Base-by-base conservation (phyloP, 805 yeast genomes). In the Saccharomycodes ludwigii region DNA sequence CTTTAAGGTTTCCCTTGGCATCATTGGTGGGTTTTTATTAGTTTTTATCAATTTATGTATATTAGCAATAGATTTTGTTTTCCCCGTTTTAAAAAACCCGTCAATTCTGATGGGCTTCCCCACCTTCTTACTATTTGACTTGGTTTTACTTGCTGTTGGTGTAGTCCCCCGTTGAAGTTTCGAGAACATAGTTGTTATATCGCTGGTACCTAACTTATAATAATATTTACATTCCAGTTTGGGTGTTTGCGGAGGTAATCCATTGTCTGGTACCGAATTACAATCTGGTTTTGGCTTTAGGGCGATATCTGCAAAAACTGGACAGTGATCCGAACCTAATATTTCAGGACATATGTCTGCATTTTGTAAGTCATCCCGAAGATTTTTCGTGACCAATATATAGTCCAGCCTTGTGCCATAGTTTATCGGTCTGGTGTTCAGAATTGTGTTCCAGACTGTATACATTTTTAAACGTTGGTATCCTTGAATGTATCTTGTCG, bases 321-420 rank as follows among this genome's bases (percentile, higher is more conserved):
- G 98, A 52, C 97, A 88, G 54, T 88, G 98, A 51, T 88, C 98
- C 0, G 95, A 83, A 0, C 98, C 98, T 50, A 68, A 59, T 1
- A 86, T 44, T 27, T 64, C 64, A 0, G 84, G 76, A 67, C 80
- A 66, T n/a, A 81, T 80, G 25, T 52, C 53, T 1, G 73, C 65
- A 27, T 62, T 52, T 3, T 47, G 38, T 2, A 67, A 48, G 6
- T 33, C 24, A 0, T 46, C 33, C 4, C 56, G 43, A 29, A 78
- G 38, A 0, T 40, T 42, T 6, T 54, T 39, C 17, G 78, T 66
- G 0, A 68, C 54, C 5, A 85, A 51, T 5, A 88, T 74, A 41
- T 77, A 66, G 51, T 88, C 98, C 16, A 88, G 77, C 32, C 98
- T 61, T 2, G 95, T 79, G 0, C 98, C 96, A 52, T 67, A 79